Base-by-base conservation (phyloP, 2,329 filamentous ascomycete species). In the Rhytidhysteron rufulum region DNA sequence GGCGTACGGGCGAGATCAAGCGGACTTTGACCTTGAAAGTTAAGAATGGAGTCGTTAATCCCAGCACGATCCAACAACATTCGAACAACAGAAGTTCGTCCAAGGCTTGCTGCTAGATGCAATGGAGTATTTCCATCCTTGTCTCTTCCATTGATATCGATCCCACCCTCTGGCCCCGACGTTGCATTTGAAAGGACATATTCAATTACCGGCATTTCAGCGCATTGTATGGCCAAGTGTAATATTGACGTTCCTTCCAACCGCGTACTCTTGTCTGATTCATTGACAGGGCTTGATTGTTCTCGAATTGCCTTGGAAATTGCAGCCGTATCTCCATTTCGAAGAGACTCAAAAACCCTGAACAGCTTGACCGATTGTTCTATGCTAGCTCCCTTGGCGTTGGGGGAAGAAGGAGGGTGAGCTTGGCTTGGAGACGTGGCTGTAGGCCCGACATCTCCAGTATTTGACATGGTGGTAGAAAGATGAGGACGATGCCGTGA, bases 361-460 rank as follows among this genome's bases (percentile, higher is more conserved):
- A 98, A 98, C 51, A 95, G 90, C 60, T 86, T 82, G 39, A 98
- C 88, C 0, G 91, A 96, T 66, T 95, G 89, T 62, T 98, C 90
- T 43, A 98, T 86, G 4, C 70, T 71, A 2, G 67, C 63, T 34
- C 62, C 61, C 47, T 68, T 66, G 39, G 50, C 40, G 32, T 50
- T 55, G 16, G 60, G 60, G 24, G 54, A 62, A 17, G 47, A 43
- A 21, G 58, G 58, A 11, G 55, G 49, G 16, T 44, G 30, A 31
- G 42, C 34, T 34, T 37, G 35, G 47, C 37, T 47, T 19, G 58
- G 44, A 7, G 54, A 53, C 3, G 53, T 24, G 31, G 56, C 50
- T 18, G 43, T 42, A 33, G 56, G 51, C 5, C 50, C 35, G 17
- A 29, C 15, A 7, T 31, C 18, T 10, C 36, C 35, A 27, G 43